Percentiles rank a stretch among this genome's conserved stretches.
Conservation (phyloP, 345 rosid genomes). For the Turritis glabra region DNA sequence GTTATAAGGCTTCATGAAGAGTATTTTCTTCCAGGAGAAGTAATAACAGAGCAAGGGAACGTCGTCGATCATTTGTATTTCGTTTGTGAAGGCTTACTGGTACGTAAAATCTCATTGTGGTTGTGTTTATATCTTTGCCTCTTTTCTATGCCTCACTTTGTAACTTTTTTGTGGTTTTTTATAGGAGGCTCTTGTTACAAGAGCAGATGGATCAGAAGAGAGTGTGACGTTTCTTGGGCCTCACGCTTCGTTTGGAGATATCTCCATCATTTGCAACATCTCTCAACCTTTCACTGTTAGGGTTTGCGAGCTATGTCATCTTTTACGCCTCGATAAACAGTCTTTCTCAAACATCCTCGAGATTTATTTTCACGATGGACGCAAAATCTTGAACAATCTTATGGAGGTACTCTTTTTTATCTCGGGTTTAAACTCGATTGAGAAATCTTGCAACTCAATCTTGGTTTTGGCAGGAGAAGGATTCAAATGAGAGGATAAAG, state of each 20-base stretch:
- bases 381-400: conserved; percentile 77
- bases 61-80: conserved; percentile 93
- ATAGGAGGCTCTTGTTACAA: conserved; percentile 70
- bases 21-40: conserved; percentile 96
- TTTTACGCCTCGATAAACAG: conserved; percentile 88
- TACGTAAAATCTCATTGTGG: conserved; percentile 36
- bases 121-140: conserved; percentile 6
- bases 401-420: conserved; percentile 56
- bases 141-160: neutral
- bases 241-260: conserved; percentile 79
- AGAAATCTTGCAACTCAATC: neutral
- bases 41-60: conserved; percentile 84
- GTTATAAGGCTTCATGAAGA: conserved; percentile 90
- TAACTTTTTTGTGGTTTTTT: neutral
- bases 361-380: conserved; percentile 88
- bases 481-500: conserved; percentile 64
- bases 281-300: conserved; percentile 88
- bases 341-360: conserved; percentile 80
- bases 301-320: conserved; percentile 74
- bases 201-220: conserved; percentile 74
- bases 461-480: conserved; percentile 60
- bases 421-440: neutral
- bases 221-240: conserved; percentile 52
- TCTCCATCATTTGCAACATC: conserved; percentile 90
- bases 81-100: conserved; percentile 87